Base-by-base conservation (phyloP, 176 grass and related monocot species). In the Ensete ventricosum region DNA sequence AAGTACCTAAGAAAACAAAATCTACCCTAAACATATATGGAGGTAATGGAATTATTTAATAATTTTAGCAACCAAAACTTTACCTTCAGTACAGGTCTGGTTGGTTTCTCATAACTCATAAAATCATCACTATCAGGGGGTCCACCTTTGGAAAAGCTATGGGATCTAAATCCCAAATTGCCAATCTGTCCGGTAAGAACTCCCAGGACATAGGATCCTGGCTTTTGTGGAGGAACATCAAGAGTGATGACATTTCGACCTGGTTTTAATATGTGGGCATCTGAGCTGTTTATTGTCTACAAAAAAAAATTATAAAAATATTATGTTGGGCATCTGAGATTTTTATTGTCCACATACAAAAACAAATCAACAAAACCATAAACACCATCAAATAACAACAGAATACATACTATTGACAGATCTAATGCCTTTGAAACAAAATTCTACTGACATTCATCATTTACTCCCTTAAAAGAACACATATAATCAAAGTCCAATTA, bases 61-160 rank as follows among this genome's bases (percentile, higher is more conserved):
- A 9, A 53, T 23, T 70, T 64, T 78, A 59, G 43, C 50, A 62
- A 72, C 14, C 59, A 78, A 65, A 83, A 79, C 69, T 68, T 68
- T 87, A 95, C 96, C 91, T 95, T 99, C 79, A 99, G 85, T 84
- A 99, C 88, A 77, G 91, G 88, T 75, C 88, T 85, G 69, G 91
- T 92, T 81, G 96, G 96, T 76, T 91, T 99, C 73, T 99, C 91
- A 77, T 91, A 94, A 73, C 95, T 99, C 91, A 99, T 95, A 75
- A 95, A 91, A 72, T 99, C 96, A 77, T 99, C 96, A 75, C 73
- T 91, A 62, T 88, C 91, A 54, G 85, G 82, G 22, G 96, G 88
- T 67, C 96, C 91, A 54, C 84, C 96, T 82, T 99, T 92, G 78
- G 96, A 91, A 86, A 99, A 95, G 75, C 86, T 87, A 89, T 99